Evolutionary conservation across 129 eudicot genomes (phyloP).

Genomic region (Pulicaria dysenterica): DNA sequence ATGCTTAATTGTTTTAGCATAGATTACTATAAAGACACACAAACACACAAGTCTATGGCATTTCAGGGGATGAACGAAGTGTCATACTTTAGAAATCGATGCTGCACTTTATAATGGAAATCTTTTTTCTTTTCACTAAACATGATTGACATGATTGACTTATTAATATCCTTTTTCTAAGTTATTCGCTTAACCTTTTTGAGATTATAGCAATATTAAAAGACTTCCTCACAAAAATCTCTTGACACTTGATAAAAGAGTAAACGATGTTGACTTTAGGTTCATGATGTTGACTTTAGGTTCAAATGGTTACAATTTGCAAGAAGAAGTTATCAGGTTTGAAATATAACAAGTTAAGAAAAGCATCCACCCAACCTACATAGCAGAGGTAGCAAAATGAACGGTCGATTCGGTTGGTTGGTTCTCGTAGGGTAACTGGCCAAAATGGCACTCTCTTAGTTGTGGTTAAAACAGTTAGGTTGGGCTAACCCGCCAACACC

Average conservation of each 20-base stretch:
- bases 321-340: not conserved
- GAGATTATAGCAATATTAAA: constrained; percentile 1
- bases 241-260: not conserved
- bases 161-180: not conserved
- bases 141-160: not conserved
- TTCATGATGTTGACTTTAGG: not conserved
- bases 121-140: not conserved
- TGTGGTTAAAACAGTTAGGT: not conserved
- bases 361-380: not conserved
- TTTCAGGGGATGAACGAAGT: constrained; percentile 10
- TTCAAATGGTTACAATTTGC: not conserved
- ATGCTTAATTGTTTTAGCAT: not conserved
- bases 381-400: not conserved
- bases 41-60: not conserved
- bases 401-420: not conserved
- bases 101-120: constrained; percentile 7
- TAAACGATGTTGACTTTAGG: not conserved
- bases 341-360: not conserved
- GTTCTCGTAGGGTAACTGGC: not conserved
- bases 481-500: not conserved
- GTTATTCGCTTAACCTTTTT: not conserved
- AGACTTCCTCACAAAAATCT: not conserved
- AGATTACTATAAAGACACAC: not conserved
- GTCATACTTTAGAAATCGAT: not conserved
- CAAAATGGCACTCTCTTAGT: not conserved